A percentile compares a stretch with the other conserved stretches of the same genome.
phyloP scores from a whole-genome alignment of 306 rosid genomes.

The Inga oerstediana region DNA sequence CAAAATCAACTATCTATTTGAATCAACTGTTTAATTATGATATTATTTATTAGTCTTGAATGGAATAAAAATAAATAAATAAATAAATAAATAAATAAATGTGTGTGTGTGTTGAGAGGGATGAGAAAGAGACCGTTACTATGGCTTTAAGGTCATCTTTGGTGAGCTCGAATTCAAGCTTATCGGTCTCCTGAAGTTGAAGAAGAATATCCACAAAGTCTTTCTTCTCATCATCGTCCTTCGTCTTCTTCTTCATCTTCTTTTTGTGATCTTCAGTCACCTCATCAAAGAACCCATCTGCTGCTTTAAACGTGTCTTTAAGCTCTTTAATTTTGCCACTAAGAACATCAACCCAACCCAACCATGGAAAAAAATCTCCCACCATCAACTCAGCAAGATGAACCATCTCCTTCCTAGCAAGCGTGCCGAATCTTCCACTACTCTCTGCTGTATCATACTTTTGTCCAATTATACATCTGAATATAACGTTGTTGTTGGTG shows the following conservation, averaged over 20 bases:
- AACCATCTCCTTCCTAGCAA: conserved; percentile 13
- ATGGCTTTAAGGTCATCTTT: conserved; percentile 41
- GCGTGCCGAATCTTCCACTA: background rate
- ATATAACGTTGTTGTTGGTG: conserved; percentile 22
- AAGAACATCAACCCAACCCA: no score
- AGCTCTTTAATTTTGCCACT: no score
- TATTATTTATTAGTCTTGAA: no score
- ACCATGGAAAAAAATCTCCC: no score
- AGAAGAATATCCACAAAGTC: conserved; percentile 45
- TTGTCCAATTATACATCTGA: conserved; percentile 33
- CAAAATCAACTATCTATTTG: no score
- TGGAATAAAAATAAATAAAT: no score
- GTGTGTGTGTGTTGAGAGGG: background rate
- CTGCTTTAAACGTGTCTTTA: no score
- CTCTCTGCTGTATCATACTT: conserved; percentile 31
- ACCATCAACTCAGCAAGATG: conserved; percentile 1
- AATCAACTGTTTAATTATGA: no score
- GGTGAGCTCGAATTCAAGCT: conserved; percentile 29
- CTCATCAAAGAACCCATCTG: no score
- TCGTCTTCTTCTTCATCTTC: background rate
- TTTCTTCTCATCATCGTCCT: conserved; percentile 12
- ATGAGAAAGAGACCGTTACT: conserved; percentile 7
- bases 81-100: no score
- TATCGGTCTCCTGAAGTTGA: conserved; percentile 25
- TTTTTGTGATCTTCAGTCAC: conserved; percentile 28